Conservation (phyloP, 2,329 filamentous ascomycete genomes). For the Calonectria fujianensis region DNA sequence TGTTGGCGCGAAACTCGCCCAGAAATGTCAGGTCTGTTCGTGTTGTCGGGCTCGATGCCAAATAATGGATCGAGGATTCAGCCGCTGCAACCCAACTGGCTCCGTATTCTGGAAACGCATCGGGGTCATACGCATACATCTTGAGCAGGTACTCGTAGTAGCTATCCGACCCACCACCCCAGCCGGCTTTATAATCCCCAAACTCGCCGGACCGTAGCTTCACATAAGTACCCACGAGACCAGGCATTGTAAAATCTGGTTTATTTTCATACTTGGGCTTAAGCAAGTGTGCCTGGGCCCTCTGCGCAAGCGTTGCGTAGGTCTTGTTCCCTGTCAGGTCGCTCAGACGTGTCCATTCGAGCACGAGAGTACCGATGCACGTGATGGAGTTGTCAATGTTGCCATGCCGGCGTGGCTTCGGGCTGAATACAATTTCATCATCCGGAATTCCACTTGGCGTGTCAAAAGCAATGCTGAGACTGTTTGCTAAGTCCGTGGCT, state of each 20-base stretch:
- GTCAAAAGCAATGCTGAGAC: conserved; percentile 47
- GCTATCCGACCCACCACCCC: conserved; percentile 48
- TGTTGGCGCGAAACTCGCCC: conserved; percentile 40
- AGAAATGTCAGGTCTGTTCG: conserved; percentile 39
- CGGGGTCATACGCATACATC: conserved; percentile 50
- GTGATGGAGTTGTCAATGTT: conserved; percentile 49
- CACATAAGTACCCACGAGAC: conserved; percentile 42
- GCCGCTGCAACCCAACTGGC: conserved; percentile 41
- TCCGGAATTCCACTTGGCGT: conserved; percentile 48
- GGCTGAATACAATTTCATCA: conserved; percentile 48
- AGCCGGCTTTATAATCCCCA: conserved; percentile 46
- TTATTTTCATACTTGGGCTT: conserved; percentile 40
- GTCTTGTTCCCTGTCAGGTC: conserved; percentile 43
- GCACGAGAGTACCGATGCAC: conserved; percentile 43
- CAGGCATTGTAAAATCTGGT: conserved; percentile 37
- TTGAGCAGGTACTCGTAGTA: conserved; percentile 52
- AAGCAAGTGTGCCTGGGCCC: conserved; percentile 39
- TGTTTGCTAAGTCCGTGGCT: conserved; percentile 39
- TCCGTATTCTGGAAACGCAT: conserved; percentile 38
- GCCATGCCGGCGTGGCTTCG: conserved; percentile 7
- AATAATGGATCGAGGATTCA: conserved; percentile 41
- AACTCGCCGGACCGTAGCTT: conserved; percentile 37
- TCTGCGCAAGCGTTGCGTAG: conserved; percentile 42
- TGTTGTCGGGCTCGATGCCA: conserved; percentile 38
- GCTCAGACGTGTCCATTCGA: conserved; percentile 49